A percentile compares a stretch with the other conserved stretches of the same genome.
These are phyloP conservation scores for Pichia cabralensis DNA, from an alignment of 805 yeast genomes.

Conservation along the genomic window DNA sequence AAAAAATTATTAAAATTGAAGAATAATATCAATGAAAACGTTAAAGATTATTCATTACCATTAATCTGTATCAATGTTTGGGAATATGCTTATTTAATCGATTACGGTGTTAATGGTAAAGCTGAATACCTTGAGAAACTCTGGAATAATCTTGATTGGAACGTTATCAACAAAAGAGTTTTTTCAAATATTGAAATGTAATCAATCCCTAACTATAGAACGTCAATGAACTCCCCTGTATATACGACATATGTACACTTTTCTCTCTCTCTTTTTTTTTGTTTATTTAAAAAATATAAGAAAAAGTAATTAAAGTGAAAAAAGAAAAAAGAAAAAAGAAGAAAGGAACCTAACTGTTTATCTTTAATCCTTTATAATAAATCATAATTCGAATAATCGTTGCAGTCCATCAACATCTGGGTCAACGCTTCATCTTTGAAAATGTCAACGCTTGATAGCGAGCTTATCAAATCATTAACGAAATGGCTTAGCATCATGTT, in stretches of 20 bases:
- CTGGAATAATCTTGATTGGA: slow-evolving; percentile 82
- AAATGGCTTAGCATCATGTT: slow-evolving; percentile 21
- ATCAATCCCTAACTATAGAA: too few relatives aligned
- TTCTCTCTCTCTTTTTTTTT: too few relatives aligned
- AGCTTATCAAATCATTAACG: slow-evolving; percentile 23
- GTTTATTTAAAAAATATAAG: too few relatives aligned
- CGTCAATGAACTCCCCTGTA: too few relatives aligned
- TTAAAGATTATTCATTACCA: slow-evolving; percentile 59
- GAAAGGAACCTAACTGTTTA: too few relatives aligned
- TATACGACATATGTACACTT: too few relatives aligned
- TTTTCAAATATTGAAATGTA: slow-evolving; percentile 15
- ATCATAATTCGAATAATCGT: slow-evolving; percentile 25
- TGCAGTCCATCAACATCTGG: slow-evolving; percentile 22
- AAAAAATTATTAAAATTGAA: slow-evolving; percentile 33
- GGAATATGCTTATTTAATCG: slow-evolving; percentile 82
- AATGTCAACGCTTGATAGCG: too few relatives aligned
- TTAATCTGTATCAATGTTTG: slow-evolving; percentile 72
- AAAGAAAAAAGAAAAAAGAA: background rate
- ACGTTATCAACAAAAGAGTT: slow-evolving; percentile 44
- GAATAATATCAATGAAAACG: slow-evolving; percentile 19
- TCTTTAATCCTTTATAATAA: too few relatives aligned
- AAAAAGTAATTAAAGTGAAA: background rate
- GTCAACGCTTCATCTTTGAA: too few relatives aligned
- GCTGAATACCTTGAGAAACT: slow-evolving; percentile 63
- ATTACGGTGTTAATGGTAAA: slow-evolving; percentile 75